phyloP scores from a whole-genome alignment of 352 stramenopile species.

The Phytophthora pinifolia region DNA sequence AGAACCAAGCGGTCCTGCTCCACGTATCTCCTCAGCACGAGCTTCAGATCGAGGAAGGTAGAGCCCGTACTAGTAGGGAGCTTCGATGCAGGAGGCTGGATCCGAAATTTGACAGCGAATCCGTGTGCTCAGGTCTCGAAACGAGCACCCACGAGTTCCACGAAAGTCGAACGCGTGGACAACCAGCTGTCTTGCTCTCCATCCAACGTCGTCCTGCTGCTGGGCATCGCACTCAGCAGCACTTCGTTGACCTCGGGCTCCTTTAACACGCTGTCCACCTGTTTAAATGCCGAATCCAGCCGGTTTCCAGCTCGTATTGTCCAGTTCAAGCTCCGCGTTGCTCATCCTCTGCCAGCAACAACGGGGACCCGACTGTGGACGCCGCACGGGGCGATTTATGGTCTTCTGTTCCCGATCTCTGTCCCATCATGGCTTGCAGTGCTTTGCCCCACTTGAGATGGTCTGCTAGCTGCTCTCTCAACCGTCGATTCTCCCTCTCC shows the following conservation, averaged over 20 bases:
- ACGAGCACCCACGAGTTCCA: conserved; percentile 41
- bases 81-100: conserved; percentile 18
- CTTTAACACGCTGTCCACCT: conserved; percentile 22
- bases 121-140: conserved; percentile 32
- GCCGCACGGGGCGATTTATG: conserved; percentile 9
- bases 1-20: conserved; percentile 31
- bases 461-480: conserved; percentile 17
- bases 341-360: conserved; percentile 28
- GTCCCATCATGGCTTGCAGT: conserved; percentile 22
- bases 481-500: conserved; percentile 25
- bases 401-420: neutral
- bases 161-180: conserved; percentile 3
- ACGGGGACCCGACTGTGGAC: conserved; percentile 9
- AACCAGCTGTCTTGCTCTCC: conserved; percentile 4
- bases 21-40: conserved; percentile 41
- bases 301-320: conserved; percentile 26
- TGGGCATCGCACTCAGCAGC: conserved; percentile 9
- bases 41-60: conserved; percentile 31
- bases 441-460: conserved; percentile 24
- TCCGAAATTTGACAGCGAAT: conserved; percentile 38
- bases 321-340: conserved; percentile 26
- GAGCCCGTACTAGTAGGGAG: neutral
- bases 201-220: conserved; percentile 19
- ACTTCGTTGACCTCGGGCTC: conserved; percentile 8
- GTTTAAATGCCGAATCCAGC: conserved; percentile 25